A percentile compares a stretch with the other conserved stretches of the same genome.
phyloP scores from a whole-genome alignment of 352 stramenopile species.

The Hyaloperonospora arabidopsidis region DNA sequence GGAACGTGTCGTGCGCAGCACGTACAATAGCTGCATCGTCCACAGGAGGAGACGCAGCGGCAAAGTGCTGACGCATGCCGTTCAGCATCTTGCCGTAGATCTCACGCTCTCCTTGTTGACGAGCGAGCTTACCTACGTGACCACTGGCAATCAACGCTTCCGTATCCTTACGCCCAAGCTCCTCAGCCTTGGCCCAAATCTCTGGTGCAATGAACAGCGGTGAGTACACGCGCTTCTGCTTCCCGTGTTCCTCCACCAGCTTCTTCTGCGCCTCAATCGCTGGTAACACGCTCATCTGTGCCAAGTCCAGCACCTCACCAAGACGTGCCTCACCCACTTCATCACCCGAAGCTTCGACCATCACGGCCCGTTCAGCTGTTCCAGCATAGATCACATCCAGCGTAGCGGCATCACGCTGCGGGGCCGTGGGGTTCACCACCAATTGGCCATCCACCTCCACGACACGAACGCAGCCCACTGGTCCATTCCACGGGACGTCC shows the following conservation, averaged over 20 bases:
- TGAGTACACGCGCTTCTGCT: constrained; percentile 60
- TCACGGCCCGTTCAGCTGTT: constrained; percentile 65
- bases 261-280: constrained; percentile 58
- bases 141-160: constrained; percentile 29
- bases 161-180: constrained; percentile 44
- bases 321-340: constrained; percentile 70
- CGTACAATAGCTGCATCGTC: constrained; percentile 50
- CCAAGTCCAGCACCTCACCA: constrained; percentile 66
- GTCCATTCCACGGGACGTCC: constrained; percentile 86
- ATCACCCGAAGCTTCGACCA: constrained; percentile 84
- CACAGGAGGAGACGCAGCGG: constrained; percentile 17
- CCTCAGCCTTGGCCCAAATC: constrained; percentile 47
- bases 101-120: constrained; percentile 59
- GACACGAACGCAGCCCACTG: constrained; percentile 85
- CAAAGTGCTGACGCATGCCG: constrained; percentile 48
- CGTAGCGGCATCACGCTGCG: constrained; percentile 58
- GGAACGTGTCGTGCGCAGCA: constrained; percentile 73
- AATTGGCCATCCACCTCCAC: constrained; percentile 78
- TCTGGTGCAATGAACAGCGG: constrained; percentile 40
- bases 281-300: constrained; percentile 48
- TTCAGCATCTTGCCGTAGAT: constrained; percentile 66
- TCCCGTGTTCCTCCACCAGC: constrained; percentile 44
- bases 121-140: constrained; percentile 44
- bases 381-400: constrained; percentile 84
- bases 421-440: constrained; percentile 87